Base-by-base conservation (phyloP, 1,139 yeast species). In the Saccharomyces pastorianus region DNA sequence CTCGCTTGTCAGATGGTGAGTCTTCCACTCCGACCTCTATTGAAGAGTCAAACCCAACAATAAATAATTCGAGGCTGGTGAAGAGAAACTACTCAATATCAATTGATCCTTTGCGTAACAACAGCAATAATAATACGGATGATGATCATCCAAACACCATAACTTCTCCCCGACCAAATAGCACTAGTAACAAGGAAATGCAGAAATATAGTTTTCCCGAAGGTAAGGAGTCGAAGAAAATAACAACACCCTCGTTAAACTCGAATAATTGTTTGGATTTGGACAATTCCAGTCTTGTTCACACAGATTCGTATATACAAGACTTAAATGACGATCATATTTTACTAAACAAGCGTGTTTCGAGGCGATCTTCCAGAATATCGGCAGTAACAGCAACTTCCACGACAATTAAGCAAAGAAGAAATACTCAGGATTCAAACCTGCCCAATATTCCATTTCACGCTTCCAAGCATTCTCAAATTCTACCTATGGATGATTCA, bases 391-490 rank as follows among this genome's bases (percentile, higher is more conserved):
- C 44, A 20, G 44, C 44, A n/a, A 20, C 44, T 17, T 38, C 44
- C 9, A 46, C 48, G 8, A 26, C 34, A 46, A 23, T 27, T 25
- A 17, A 42, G 7, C 53, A 51, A 25, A 56, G 57, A 20, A 58
- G 59, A 46, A 51, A 51, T 13, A 58, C 62, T 13, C 58, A 56
- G 46, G 62, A 61, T 32, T 53, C 60, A n/a, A 53, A 53, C 11
- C 49, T 55, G 23, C 54, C 58, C 28, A 63, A 58, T 42, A 61
- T 66, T 11, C 69, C 69, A 26, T 66, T 67, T 52, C 62, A 64
- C 42, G 62, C 70, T 9, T 61, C 65, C 3, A 66, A 65, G 48
- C 70, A 67, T 53, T 61, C 70, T 8, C 69, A 65, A 49, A 66
- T 67, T 25, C 46, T 66, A 46, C 69, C 70, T 7, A 48, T 62